Conservation (phyloP, 2,329 filamentous ascomycete species). For the Hypoxylon sp. region DNA sequence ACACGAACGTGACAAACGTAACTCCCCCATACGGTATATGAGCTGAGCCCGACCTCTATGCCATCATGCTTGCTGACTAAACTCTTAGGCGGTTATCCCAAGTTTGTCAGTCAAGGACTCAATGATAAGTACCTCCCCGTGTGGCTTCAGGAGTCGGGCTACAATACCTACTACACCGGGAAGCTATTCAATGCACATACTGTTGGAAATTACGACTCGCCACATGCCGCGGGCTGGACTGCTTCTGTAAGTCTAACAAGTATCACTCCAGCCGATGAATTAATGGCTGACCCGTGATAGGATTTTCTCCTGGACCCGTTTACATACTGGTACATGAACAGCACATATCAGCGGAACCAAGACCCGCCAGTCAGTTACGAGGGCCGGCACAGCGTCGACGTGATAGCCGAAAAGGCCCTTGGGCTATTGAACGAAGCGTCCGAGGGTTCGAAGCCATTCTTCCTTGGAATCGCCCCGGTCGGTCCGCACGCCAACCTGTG, state of each 20-base stretch:
- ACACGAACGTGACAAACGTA: slow-evolving; percentile 72
- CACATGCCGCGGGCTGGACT: slow-evolving; percentile 66
- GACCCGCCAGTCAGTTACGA: slow-evolving; percentile 62
- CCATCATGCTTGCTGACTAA: slow-evolving; percentile 9
- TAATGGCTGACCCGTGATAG: slow-evolving; percentile 10
- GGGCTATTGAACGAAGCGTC: slow-evolving; percentile 63
- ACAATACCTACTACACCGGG: slow-evolving; percentile 76
- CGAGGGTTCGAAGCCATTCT: slow-evolving; percentile 61
- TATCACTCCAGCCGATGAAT: neutral
- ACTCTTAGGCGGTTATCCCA: slow-evolving; percentile 64
- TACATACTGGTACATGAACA: slow-evolving; percentile 70
- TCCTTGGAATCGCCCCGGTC: slow-evolving; percentile 65
- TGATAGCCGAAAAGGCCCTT: slow-evolving; percentile 60
- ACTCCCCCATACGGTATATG: slow-evolving; percentile 62
- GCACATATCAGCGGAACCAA: slow-evolving; percentile 64
- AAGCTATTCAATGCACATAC: slow-evolving; percentile 75
- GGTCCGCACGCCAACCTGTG: slow-evolving; percentile 62
- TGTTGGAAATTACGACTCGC: slow-evolving; percentile 66
- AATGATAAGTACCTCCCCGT: slow-evolving; percentile 74
- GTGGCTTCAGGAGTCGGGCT: slow-evolving; percentile 74
- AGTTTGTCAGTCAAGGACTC: slow-evolving; percentile 69
- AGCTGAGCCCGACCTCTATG: slow-evolving; percentile 61
- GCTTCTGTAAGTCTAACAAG: slow-evolving; percentile 53
- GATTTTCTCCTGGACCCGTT: slow-evolving; percentile 65
- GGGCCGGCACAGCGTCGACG: slow-evolving; percentile 62